phyloP scores from a whole-genome alignment of 768 basidiomycete species.

The Mrakia blollopis region DNA sequence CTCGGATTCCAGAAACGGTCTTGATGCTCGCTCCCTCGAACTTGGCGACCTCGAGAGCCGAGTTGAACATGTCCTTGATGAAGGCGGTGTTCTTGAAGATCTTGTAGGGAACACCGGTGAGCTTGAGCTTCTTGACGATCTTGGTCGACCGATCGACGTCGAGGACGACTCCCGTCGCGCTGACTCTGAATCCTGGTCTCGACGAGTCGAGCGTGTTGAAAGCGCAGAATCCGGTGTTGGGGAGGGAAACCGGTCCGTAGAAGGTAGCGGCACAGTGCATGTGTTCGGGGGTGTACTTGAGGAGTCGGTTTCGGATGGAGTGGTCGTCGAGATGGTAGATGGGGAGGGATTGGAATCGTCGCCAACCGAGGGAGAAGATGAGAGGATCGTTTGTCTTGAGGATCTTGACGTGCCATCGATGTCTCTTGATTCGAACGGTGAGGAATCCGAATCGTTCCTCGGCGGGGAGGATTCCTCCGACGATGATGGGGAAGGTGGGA shows the following conservation, averaged over 20 bases:
- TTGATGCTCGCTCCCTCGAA: constrained; percentile 96
- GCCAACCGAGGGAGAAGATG: constrained; percentile 95
- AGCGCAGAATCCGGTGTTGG: constrained; percentile 95
- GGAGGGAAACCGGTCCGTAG: constrained; percentile 84
- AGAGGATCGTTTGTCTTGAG: constrained; percentile 97
- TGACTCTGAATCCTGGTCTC: constrained; percentile 72
- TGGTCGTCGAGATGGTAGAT: constrained; percentile 97
- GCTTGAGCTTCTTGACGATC: constrained; percentile 97
- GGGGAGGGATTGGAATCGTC: constrained; percentile 89
- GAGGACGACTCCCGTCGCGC: constrained; percentile 89
- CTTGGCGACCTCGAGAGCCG: constrained; percentile 90
- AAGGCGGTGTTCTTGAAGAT: constrained; percentile 99
- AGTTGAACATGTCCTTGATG: constrained; percentile 93
- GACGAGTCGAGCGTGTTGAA: constrained; percentile 78
- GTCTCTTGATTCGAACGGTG: constrained; percentile 92
- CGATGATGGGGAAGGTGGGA: constrained; percentile 79
- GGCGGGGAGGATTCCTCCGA: constrained; percentile 81
- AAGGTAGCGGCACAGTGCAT: constrained; percentile 99
- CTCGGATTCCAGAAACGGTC: constrained; percentile 91
- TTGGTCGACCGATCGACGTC: constrained; percentile 86
- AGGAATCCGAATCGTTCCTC: constrained; percentile 91
- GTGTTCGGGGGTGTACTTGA: constrained; percentile 99
- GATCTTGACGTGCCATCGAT: constrained; percentile 84
- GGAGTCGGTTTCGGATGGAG: constrained; percentile 95
- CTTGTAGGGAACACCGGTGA: constrained; percentile 92